Base-by-base conservation (phyloP, 2,329 filamentous ascomycete genomes). In the Fusarium haematococcum region DNA sequence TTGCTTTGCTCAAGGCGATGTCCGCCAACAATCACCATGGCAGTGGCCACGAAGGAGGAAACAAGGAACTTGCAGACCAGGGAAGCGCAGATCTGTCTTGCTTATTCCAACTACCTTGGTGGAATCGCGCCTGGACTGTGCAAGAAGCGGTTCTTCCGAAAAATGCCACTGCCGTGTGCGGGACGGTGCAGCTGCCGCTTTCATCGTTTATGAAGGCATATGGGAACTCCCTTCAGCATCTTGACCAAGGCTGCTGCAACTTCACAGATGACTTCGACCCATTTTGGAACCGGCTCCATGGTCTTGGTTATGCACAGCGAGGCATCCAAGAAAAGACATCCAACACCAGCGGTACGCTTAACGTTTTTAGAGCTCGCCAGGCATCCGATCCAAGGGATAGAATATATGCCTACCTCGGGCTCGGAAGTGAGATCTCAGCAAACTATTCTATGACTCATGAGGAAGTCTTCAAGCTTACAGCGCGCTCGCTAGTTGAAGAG, bases 121-220 rank as follows among this genome's bases (percentile, higher is more conserved):
- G 52, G 62, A 23, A 59, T 16, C 62, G 62, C 0, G 62, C 25
- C 30, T 66, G 66, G 54, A 56, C 54, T 6, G 54, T 66, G 1
- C 30, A 68, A 23, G 45, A 66, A 48, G 45, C 54, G 1, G 14
- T 66, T 6, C 23, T 65, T 2, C 62, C 66, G 1, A 9, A 10
- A 18, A 39, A 56, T 11, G 54, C 62, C 11, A 66, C 14, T 1
- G 2, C 66, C n/a, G 18, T 56, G 18, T 60, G 66, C 3, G 35
- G 54, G 3, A 39, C 35, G 2, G 16, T 11, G 11, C n/a, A 45
- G 4, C 6, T 60, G 5, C 35, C 20, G 20, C 20, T 20, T 20
- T 20, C 20, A 20, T 20, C 20, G 20, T 20, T 20, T 20, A 20
- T 20, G 20, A 20, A 20, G 20, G 20, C 20, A 20, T 20, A 20